Evolutionary conservation across 768 basidiomycete species (phyloP), one percentile per base, ranked within the genome.

Genomic region (Boletus pseudopeckii): DNA sequence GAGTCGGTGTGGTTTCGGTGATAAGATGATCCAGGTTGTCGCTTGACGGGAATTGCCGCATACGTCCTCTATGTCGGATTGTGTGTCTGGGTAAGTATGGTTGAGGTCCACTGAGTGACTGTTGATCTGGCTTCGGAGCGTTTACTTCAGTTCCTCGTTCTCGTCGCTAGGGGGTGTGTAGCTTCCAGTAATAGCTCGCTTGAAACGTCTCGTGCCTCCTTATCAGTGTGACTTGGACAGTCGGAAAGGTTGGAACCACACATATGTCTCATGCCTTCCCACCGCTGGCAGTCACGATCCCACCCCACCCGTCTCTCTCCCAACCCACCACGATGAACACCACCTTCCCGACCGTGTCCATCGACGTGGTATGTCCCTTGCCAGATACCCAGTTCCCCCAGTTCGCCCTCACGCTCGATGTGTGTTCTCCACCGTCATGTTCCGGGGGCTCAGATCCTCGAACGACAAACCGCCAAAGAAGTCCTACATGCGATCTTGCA

Each of bases 401-500:
- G 22, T 11, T 5, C 24, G 2, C 26, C n/a, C 47, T 50, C 1
- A 53, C 6, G 13, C 41, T 32, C 13, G 36, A 18, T 18, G n/a
- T 18, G n/a, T 8, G 9, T 54, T 20, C 7, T 18, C 1, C 17
- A 18, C 5, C 20, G 4, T 17, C n/a, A 17, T 15, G 15, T 13
- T n/a, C 33, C 18, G 11, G n/a, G 5, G 13, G 7, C n/a, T 9
- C 60, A 91, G 90, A 75, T 83, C 42, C 74, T 92, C 46, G 90
- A 92, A 68, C 81, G 90, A 24, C 79, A 77, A 46, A 84, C 80
- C 17, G 79, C 82, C 36, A 86, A 84, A 68, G 90, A 92, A 58
- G 87, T 86, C 41, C 78, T 92, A 7, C 80, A 78, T 50, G 90
- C 83, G 4, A 75, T 91, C 48, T 77, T 93, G n/a, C 91, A 92